Evolutionary conservation across 257 asterid species (phyloP).

Genomic region (Solanum corneliomulleri): DNA sequence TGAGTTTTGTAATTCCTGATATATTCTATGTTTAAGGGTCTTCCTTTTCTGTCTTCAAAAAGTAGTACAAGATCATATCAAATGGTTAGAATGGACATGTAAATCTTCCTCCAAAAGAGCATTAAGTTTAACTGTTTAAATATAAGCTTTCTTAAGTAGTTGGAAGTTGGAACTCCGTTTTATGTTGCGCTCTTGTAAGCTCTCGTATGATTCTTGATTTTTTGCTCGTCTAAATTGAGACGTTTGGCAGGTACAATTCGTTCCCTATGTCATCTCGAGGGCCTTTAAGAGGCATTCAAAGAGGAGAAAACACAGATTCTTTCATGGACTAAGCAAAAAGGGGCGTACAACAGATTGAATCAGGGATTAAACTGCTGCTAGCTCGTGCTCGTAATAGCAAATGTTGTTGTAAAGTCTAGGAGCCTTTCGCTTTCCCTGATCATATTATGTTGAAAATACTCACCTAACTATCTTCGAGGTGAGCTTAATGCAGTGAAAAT

Average conservation of each 20-base stretch:
- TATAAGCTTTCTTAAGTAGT: background rate
- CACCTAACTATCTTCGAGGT: background rate
- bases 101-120: background rate
- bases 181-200: background rate
- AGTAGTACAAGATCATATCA: background rate
- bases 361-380: background rate
- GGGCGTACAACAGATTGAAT: constrained; percentile 8
- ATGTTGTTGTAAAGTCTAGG: background rate
- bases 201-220: background rate
- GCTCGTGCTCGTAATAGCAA: background rate
- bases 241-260: constrained; percentile 56
- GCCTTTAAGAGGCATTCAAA: constrained; percentile 46
- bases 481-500: background rate
- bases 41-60: background rate
- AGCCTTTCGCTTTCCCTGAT: background rate
- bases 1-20: background rate
- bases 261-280: constrained; percentile 55
- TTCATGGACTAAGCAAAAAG: constrained; percentile 55
- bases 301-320: constrained; percentile 70
- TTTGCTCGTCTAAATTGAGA: background rate
- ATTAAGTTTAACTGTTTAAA: background rate
- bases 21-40: background rate
- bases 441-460: background rate
- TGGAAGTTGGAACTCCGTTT: background rate
- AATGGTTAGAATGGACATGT: background rate